Evolutionary conservation across 2,329 filamentous ascomycete genomes (phyloP), one percentile per base, ranked within the genome.

Genomic region (Alternaria sp.): DNA sequence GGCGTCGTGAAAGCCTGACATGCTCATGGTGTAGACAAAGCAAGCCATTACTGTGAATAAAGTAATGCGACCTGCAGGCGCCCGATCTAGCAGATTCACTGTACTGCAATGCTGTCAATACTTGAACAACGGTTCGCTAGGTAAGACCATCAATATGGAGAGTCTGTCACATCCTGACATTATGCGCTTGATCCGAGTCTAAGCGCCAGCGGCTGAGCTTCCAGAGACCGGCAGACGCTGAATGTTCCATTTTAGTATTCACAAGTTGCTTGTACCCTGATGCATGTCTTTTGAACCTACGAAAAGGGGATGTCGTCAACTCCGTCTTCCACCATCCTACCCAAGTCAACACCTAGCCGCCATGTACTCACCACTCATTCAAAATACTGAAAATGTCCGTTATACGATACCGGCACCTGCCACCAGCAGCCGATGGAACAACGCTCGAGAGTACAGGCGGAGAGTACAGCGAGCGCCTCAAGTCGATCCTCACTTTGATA

Each of bases 391-490:
- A 16, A 22, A 3, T 52, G 16, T n/a, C 4, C 14, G 28, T 28
- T 14, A 9, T 27, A 36, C 30, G 36, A 14, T 25, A 6, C 27
- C 27, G 27, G 34, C 30, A 2, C 18, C 54, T 16, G 14, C 27
- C 28, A n/a, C 25, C 27, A 52, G 27, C 36, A 50, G 14, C 16
- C 46, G 22, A 27, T 52, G 46, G 46, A 27, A 52, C 5, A 36
- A 52, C 7, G 18, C 55, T 27, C 55, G 40, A 45, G 34, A 52
- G 14, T 57, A 57, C n/a, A 20, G 46, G 22, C 30, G 28, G 0
- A 28, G 38, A 11, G 30, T 52, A 5, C 27, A 57, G 28, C 38
- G 18, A 14, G 18, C 18, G 25, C 46, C 38, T 36, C 55, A 57
- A 5, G 16, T 57, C 10, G 38, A 57, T 34, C 38, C 46, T n/a